Base-by-base conservation (phyloP, 208 protist genomes). In the Phytomonas francai region DNA sequence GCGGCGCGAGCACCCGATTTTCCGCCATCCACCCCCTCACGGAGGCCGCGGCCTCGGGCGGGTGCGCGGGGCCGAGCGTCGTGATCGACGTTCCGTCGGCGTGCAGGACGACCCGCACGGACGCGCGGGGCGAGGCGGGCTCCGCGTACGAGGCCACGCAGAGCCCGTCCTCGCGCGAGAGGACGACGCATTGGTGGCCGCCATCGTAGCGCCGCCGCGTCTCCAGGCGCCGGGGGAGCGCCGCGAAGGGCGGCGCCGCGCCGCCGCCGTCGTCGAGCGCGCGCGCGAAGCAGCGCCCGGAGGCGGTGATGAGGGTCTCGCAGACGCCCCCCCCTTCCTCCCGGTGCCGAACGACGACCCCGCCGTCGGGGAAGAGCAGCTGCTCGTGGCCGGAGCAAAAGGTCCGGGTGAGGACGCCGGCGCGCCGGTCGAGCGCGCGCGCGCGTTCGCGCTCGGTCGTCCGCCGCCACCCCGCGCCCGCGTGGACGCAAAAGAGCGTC, bases 381-480 rank as follows among this genome's bases (percentile, higher is more conserved):
- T 91, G 89, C 51, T 74, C 79, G 22, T 63, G 62, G 29, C 89
- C 89, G 1, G 85, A 93, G 29, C 80, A 71, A 36, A 90, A 95
- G 68, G 71, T 75, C 66, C 85, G 78, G 14, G 69, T 79, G n/a
- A 95, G 81, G 27, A 74, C 73, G 22, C 89, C 89, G 27, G 67
- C 73, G 28, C 63, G 64, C 65, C 78, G 65, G 39, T 88, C 65
- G 19, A 93, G 73, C 22, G 67, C 77, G 28, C 89, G 83, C 11
- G 70, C 68, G 25, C 81, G 77, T 63, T 95, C 89, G 0, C 76
- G 62, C 64, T 95, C 89, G 14, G 80, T 30, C 12, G 85, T 79
- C 12, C 65, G 32, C 16, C 77, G 66, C 16, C 88, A 63, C 16
- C 65, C 59, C 34, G 65, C 34, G 19, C 3, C 45, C 67, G 25